Evolutionary conservation across 371 early-diverging fungal species (phyloP), one percentile per base, ranked within the genome.

Genomic region (Mortierella sp.): DNA sequence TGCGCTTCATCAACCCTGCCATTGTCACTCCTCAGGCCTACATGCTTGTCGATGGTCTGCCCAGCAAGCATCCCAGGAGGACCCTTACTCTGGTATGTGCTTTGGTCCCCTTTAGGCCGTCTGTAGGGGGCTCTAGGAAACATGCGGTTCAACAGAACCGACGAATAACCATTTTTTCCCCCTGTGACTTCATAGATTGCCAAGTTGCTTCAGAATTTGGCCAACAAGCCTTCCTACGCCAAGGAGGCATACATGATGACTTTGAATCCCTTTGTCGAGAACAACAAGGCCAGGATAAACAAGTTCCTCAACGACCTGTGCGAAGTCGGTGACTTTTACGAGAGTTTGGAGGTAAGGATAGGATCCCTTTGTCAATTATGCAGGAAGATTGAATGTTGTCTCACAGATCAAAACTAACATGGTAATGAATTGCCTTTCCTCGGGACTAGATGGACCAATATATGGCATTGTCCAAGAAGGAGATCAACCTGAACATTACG

Each of bases 1-100:
- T 99, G 78, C 95, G 99, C n/a, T 98, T 96, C 89, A 92, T 99
- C 79, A 98, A 98, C 86, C 99, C 99, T 24, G 98, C 99, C 0
- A 97, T 99, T 80, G 97, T 99, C 50, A 97, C 98, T 0, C 98
- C 99, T 6, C 93, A 97, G 78, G 95, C 96, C 8, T 97, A 97
- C 89, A 97, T 97, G 97, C 87, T 98, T 53, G 91, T 97, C n/a
- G 97, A 97, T 50, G 91, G 91, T 69, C 91, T 91, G 43, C 97
- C 98, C 5, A 90, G 92, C 43, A 92, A 94, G 78, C 91, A 95
- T 71, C 96, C 97, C 11, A 91, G 97, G 70, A 92, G 98, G 61
- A 97, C 96, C 8, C 88, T 98, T 59, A 98, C 98, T 6, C 90
- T 98, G 89, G 96, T 96, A 83, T 78, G 82, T n/a, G n/a, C n/a